Evolutionary conservation across 2,329 filamentous ascomycete species (phyloP), one percentile per base, ranked within the genome.

Genomic region (Parasarocladium wereldwijsianum): DNA sequence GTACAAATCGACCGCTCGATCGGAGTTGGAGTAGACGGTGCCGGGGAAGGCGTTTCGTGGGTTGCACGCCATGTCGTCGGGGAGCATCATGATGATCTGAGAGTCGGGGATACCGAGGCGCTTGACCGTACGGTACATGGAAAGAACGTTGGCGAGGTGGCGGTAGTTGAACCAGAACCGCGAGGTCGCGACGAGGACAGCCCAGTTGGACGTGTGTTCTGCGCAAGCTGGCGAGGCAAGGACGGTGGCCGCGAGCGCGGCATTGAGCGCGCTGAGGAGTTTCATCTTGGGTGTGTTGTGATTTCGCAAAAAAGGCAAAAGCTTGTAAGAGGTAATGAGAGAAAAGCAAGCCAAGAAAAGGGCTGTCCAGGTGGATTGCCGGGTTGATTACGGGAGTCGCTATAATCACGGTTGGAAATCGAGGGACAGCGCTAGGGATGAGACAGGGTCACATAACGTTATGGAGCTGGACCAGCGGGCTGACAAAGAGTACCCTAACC

Each of bases 151-250:
- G 54, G 90, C 86, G 31, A 98, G 77, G 55, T 98, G 90, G 34
- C 90, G 81, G 58, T 98, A 98, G 61, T 98, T 98, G 74, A 98
- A 98, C 90, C 90, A 98, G 66, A 98, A 98, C 32, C 90, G 81
- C 31, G 90, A 98, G 5, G 90, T 98, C 40, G 82, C 90, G 35
- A 98, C 90, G n/a, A 98, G 76, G 37, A 98, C 90, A 8, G 90
- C 90, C 90, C 90, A 98, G 58, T 98, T 98, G 50, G 84, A 94
- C 11, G 90, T 98, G 58, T 98, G 90, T 44, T 87, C 78, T 40
- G 74, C 70, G 17, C 64, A 58, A 35, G 62, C 56, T 15, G 45
- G 43, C 7, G 62, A 51, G 32, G 57, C 50, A 26, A 73, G 48
- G 33, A 70, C 43, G 34, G 60, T 43, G 23, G 61, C 53, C 26